These are phyloP conservation scores for Nothophaeocryptopus gaeumannii DNA, from an alignment of 2,329 filamentous ascomycete species.

Conservation along the genomic window DNA sequence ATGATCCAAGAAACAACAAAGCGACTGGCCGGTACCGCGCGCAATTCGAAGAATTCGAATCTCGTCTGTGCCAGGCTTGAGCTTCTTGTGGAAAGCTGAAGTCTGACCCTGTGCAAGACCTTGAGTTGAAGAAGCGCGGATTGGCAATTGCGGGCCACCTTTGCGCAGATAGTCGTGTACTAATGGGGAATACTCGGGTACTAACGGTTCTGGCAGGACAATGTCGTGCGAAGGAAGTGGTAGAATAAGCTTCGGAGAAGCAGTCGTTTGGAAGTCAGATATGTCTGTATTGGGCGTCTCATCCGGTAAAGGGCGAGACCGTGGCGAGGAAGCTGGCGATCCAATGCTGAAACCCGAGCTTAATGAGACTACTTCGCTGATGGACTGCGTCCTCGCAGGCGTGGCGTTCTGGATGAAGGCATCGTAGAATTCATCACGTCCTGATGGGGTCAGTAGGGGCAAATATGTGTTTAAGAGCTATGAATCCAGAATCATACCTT, in stretches of 20 bases:
- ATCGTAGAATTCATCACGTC: background rate
- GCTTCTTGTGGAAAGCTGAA: background rate
- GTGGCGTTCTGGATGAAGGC: background rate
- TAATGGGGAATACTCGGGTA: background rate
- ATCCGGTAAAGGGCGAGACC: background rate
- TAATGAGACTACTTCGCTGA: background rate
- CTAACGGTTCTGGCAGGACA: background rate
- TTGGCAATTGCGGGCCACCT: background rate
- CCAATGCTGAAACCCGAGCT: background rate
- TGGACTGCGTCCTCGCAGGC: no score
- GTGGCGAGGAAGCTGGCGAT: background rate
- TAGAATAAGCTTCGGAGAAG: background rate
- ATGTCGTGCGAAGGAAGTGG: background rate
- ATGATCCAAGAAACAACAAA: conserved; percentile 12
- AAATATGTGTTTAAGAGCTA: no score
- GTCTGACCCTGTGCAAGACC: background rate
- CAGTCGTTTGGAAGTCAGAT: background rate
- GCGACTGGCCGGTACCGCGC: background rate
- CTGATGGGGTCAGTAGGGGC: background rate
- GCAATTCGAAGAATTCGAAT: conserved; percentile 10
- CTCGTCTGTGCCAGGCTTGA: background rate
- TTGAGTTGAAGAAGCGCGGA: background rate
- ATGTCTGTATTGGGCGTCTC: background rate
- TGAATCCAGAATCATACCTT: no score
- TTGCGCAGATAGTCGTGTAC: conserved; percentile 1